Evolutionary conservation across 345 rosid genomes (phyloP), one percentile per base, ranked within the genome.

Genomic region (Firmiana major): DNA sequence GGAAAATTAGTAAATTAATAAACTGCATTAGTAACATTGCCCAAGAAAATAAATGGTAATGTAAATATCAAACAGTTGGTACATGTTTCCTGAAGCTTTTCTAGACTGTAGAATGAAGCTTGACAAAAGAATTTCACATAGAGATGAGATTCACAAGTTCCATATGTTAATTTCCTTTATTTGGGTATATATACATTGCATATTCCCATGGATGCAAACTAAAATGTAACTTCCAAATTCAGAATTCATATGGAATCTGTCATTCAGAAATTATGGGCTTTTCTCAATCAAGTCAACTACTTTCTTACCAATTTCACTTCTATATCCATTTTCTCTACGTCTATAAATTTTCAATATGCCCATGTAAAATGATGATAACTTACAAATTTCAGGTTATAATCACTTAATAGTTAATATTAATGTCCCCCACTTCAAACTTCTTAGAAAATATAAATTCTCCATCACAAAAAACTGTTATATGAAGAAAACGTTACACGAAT

Each of bases 1-100:
- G 80, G 65, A 64, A 72, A 77, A 34, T 42, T 17, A 71, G 22
- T 55, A 82, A 57, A 74, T 3, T 16, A 13, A 76, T n/a, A 57
- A 24, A 36, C 57, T n/a, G n/a, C 63, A 65, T 49, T 64, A 58
- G 79, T 79, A 24, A 75, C 42, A 59, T 46, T 49, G 45, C 38
- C 63, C 72, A 62, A 28, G 34, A 22, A 75, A 75, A 73, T 55
- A 40, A 48, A 63, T 62, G 16, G 42, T 49, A 66, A 48, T 22
- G 24, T 51, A 36, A 60, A 38, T 57, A 59, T 63, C 40, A 12
- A 71, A 74, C 9, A n/a, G 57, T 16, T 67, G 62, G 48, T 46
- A 4, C 53, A 40, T 9, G 63, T 26, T 26, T 64, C 53, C 22
- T 36, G 26, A 58, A 68, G 58, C 28, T 45, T 13, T 22, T 66